phyloP scores from a whole-genome alignment of 2,329 filamentous ascomycete species.

The Alternaria gansuensis region DNA sequence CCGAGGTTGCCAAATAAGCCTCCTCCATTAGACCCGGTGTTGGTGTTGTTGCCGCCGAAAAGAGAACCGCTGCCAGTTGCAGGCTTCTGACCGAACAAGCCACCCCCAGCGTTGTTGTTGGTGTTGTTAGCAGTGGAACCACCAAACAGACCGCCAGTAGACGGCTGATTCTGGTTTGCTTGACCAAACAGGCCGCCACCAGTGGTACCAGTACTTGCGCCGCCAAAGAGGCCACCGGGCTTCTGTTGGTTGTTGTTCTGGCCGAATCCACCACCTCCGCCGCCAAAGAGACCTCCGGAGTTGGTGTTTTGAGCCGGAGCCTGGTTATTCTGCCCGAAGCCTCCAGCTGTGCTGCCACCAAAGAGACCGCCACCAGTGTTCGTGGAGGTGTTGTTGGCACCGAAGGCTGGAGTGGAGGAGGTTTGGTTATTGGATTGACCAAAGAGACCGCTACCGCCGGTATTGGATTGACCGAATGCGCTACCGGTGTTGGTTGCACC shows the following conservation, averaged over 20 bases:
- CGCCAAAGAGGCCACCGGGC: slow-evolving; percentile 51
- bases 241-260: slow-evolving; percentile 52
- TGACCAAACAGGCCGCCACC: slow-evolving; percentile 63
- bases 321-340: slow-evolving; percentile 48
- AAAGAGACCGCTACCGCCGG: slow-evolving; percentile 49
- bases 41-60: slow-evolving; percentile 41
- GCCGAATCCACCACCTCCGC: slow-evolving; percentile 49
- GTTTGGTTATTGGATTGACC: slow-evolving; percentile 43
- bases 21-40: slow-evolving; percentile 32
- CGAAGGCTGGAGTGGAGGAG: slow-evolving; percentile 41
- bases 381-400: slow-evolving; percentile 37
- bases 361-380: slow-evolving; percentile 44
- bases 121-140: slow-evolving; percentile 58
- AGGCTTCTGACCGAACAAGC: slow-evolving; percentile 55
- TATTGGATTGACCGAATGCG: slow-evolving; percentile 41
- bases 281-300: slow-evolving; percentile 55
- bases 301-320: slow-evolving; percentile 34
- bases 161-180: slow-evolving; percentile 33
- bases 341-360: slow-evolving; percentile 36
- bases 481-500: slow-evolving; percentile 35
- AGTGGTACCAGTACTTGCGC: slow-evolving; percentile 42
- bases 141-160: slow-evolving; percentile 56
- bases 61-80: slow-evolving; percentile 32
- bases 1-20: slow-evolving; percentile 50
- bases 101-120: slow-evolving; percentile 44